Conservation (phyloP, 2,329 filamentous ascomycete genomes). For the Trichothecium roseum region DNA sequence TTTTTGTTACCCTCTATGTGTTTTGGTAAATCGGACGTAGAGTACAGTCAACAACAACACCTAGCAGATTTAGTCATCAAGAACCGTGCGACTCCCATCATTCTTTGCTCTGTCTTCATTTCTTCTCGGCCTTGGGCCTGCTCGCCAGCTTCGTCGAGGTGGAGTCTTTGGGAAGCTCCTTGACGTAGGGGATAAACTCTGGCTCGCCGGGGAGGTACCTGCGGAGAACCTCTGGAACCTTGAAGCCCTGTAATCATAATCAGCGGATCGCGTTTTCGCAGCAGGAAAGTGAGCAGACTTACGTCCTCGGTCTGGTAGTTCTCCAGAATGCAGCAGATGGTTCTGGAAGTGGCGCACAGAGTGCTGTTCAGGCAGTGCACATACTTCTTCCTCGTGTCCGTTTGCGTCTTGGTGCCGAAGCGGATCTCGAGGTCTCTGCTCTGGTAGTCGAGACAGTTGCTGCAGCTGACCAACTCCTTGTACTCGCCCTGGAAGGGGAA, state of each 20-base stretch:
- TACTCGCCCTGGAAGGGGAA: slow-evolving; percentile 95
- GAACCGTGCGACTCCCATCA: too few species aligned
- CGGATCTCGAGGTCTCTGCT: slow-evolving; percentile 87
- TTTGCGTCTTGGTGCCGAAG: slow-evolving; percentile 79
- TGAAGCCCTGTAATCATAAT: slow-evolving; percentile 46
- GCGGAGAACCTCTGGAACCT: slow-evolving; percentile 70
- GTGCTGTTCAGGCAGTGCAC: slow-evolving; percentile 89
- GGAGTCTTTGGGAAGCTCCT: slow-evolving; percentile 69
- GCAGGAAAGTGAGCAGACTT: slow-evolving; percentile 20
- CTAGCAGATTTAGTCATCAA: too few species aligned
- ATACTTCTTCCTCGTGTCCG: slow-evolving; percentile 77
- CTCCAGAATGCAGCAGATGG: slow-evolving; percentile 88
- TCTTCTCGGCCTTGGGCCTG: slow-evolving; percentile 20
- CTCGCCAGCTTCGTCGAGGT: slow-evolving; percentile 19
- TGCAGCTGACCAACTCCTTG: slow-evolving; percentile 96
- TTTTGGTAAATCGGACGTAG: too few species aligned
- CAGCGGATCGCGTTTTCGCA: neutral
- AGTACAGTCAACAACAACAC: too few species aligned
- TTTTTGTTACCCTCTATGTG: too few species aligned
- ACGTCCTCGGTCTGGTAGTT: slow-evolving; percentile 91
- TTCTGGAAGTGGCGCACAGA: slow-evolving; percentile 81
- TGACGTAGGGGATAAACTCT: slow-evolving; percentile 80
- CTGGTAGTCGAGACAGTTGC: slow-evolving; percentile 98
- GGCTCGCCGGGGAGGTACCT: slow-evolving; percentile 86
- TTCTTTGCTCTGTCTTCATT: too few species aligned